A percentile compares a stretch with the other conserved stretches of the same genome.
phyloP scores from a whole-genome alignment of 2,329 filamentous ascomycete species.

The Ceratocystis alfenasii region DNA sequence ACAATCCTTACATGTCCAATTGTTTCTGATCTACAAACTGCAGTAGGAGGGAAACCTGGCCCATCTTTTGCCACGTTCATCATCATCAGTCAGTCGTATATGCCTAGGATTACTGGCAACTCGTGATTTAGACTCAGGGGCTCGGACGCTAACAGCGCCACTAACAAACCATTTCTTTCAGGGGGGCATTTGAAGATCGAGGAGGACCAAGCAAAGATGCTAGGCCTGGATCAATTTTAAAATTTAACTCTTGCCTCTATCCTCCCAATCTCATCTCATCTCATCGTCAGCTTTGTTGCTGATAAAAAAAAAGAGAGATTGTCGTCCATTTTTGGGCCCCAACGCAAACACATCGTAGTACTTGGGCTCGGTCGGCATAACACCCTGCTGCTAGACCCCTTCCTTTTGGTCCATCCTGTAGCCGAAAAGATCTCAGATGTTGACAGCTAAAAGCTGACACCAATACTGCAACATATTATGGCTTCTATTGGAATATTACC shows the following conservation, averaged over 20 bases:
- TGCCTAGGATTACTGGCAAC: background rate
- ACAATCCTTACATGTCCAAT: too few species aligned
- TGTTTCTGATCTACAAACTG: constrained; percentile 1
- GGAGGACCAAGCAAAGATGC: background rate
- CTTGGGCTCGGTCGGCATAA: too few species aligned
- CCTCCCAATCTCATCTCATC: background rate
- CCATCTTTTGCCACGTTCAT: background rate
- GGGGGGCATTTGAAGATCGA: background rate
- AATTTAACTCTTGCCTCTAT: background rate
- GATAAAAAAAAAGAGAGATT: background rate
- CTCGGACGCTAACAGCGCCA: constrained; percentile 9
- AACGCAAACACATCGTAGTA: too few species aligned
- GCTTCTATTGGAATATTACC: background rate
- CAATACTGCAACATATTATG: background rate
- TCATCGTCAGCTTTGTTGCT: background rate
- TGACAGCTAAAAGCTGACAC: constrained; percentile 1
- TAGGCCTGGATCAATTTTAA: background rate
- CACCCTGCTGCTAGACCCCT: too few species aligned
- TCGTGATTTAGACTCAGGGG: constrained; percentile 3
- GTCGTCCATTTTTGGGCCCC: too few species aligned
- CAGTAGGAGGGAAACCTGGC: background rate
- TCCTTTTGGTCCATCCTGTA: background rate
- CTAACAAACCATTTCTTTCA: background rate
- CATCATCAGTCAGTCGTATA: background rate
- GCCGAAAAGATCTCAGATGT: background rate